Percentiles rank a stretch among this genome's conserved stretches.
phyloP scores from a whole-genome alignment of 2,329 filamentous ascomycete species.

The Colletotrichum echinochloae region DNA sequence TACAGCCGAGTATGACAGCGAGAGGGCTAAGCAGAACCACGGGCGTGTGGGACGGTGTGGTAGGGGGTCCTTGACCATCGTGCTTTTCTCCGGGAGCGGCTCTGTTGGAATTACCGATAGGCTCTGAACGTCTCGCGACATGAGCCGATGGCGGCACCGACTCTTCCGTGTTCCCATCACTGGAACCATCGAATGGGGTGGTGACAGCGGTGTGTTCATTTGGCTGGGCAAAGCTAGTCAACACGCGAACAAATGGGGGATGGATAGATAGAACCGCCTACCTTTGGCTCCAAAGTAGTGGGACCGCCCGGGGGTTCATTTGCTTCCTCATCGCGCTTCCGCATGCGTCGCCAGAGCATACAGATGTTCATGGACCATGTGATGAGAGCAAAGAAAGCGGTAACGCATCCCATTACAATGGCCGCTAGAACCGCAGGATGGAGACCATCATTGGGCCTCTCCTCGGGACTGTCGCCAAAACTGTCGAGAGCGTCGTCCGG shows the following conservation, averaged over 20 bases:
- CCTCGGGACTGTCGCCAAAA: not conserved
- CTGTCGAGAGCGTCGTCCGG: not conserved
- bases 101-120: not conserved
- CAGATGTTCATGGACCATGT: not conserved
- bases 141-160: not conserved
- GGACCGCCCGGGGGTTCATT: not conserved
- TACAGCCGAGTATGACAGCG: not conserved
- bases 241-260: not conserved
- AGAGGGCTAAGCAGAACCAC: not conserved
- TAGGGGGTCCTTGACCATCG: not conserved
- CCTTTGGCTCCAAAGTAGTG: not conserved
- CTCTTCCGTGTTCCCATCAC: not conserved
- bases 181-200: not conserved
- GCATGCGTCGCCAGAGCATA: not conserved
- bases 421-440: not conserved
- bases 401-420: not conserved
- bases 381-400: not conserved
- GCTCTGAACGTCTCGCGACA: not conserved
- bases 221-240: not conserved
- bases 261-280: not conserved
- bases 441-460: not conserved
- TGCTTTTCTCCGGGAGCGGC: not conserved
- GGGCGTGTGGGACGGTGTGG: no score
- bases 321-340: not conserved
- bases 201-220: no score